These are phyloP conservation scores for Diaporthe velutina DNA, from an alignment of 2,329 filamentous ascomycete species.

Conservation along the genomic window DNA sequence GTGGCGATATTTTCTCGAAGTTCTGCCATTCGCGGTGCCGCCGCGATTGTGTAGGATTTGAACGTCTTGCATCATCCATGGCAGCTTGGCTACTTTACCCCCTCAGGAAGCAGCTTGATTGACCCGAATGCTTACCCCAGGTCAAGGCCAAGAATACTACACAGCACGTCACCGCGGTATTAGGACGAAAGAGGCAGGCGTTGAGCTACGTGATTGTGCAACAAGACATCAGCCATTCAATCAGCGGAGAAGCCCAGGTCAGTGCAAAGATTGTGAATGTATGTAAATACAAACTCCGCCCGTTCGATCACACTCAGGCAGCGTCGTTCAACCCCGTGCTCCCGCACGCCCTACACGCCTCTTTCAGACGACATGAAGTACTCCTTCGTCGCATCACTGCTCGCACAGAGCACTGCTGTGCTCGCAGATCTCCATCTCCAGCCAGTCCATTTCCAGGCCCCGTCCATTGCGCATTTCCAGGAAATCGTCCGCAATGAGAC, in stretches of 20 bases:
- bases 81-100: constrained; percentile 9
- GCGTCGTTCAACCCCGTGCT: not conserved
- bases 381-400: not conserved
- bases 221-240: not conserved
- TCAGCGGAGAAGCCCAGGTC: not conserved
- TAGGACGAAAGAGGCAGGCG: constrained; percentile 1
- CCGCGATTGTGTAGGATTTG: constrained; percentile 1
- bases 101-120: not conserved
- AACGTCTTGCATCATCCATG: constrained; percentile 8
- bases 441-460: not conserved
- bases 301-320: not conserved
- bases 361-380: constrained; percentile 2
- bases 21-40: not conserved
- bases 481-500: constrained; percentile 10
- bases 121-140: not conserved
- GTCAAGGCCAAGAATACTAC: not conserved
- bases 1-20: not conserved
- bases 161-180: not conserved
- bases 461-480: not conserved
- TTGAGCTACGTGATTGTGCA: constrained; percentile 2
- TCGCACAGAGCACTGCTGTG: constrained; percentile 1
- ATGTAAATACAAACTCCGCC: not conserved
- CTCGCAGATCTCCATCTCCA: not conserved
- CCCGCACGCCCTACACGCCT: too few relatives aligned
- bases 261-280: not conserved